phyloP scores from a whole-genome alignment of 2,329 filamentous ascomycete species.

The Arthrocladium fulminans region DNA sequence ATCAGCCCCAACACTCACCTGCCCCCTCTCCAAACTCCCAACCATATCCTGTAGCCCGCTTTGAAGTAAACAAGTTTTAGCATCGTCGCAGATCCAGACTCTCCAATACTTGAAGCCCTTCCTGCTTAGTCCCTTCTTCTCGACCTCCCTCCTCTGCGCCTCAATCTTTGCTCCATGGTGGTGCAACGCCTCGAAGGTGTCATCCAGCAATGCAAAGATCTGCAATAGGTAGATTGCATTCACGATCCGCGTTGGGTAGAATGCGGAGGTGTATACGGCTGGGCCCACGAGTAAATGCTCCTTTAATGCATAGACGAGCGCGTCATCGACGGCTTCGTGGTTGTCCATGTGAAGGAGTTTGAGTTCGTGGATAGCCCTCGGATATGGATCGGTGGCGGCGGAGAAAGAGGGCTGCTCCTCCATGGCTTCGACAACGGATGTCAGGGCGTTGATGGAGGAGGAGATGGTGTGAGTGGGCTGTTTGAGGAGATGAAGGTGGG shows the following conservation, averaged over 20 bases:
- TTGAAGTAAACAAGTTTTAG: not conserved
- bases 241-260: constrained; percentile 3
- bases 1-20: not conserved
- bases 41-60: not conserved
- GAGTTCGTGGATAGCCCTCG: not conserved
- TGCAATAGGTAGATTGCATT: constrained; percentile 6
- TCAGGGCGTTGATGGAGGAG: not conserved
- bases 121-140: not conserved
- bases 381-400: constrained; percentile 1
- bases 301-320: constrained; percentile 1
- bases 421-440: not conserved
- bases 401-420: not conserved
- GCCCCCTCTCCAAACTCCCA: not conserved
- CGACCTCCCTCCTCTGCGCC: not conserved
- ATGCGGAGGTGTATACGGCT: not conserved
- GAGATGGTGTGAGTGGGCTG: not conserved
- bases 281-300: constrained; percentile 1
- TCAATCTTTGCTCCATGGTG: not conserved
- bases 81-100: constrained; percentile 1
- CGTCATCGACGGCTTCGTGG: not conserved
- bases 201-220: constrained; percentile 3
- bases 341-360: constrained; percentile 5
- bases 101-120: constrained; percentile 2
- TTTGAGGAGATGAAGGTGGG: not conserved
- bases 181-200: not conserved